Base-by-base conservation (phyloP, 176 grass and related monocot species). In the Lolium perenne region DNA sequence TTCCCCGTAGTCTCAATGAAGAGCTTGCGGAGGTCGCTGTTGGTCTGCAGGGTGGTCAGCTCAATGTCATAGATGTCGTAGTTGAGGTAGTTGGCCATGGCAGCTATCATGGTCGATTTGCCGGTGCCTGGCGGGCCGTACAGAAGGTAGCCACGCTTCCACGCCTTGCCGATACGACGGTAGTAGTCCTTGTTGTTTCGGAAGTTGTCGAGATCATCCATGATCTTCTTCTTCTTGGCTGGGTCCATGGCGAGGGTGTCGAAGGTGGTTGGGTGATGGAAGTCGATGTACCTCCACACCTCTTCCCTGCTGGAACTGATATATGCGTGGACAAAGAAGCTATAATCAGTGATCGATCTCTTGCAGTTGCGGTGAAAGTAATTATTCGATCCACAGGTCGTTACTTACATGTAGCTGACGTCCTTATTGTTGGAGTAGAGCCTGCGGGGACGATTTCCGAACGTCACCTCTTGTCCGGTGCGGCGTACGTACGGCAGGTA, bases 11-110 rank as follows among this genome's bases (percentile, higher is more conserved):
- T 92, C 79, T 92, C 74, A 15, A 86, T 86, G 57, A 92, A 78
- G 7, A 92, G 87, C 83, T 80, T 89, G n/a, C 87, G 78, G 14
- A 92, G 86, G 48, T 89, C 87, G 29, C 48, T 71, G 90, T 92
- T 92, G 87, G 51, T 80, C 20, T 71, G 16, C 3, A 92, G 83
- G 4, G 87, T 16, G 10, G 90, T 89, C 14, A 87, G 80, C 84
- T 91, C 84, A 35, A 87, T 13, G 73, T 90, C 88, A 46, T 87
- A 90, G 75, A 84, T 8, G 59, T 87, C 85, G 58, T 87, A 84
- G 10, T 75, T 60, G 25, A 91, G 80, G 76, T 86, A 49, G 74
- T 87, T 87, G 21, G 89, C 80, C 81, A 87, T 91, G n/a, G 85
- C 75, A 4, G 85, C 81, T 15, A 87, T 38, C 76, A 87, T 91